phyloP scores from a whole-genome alignment of 805 yeast genomes.

The Candida sonorensis region DNA sequence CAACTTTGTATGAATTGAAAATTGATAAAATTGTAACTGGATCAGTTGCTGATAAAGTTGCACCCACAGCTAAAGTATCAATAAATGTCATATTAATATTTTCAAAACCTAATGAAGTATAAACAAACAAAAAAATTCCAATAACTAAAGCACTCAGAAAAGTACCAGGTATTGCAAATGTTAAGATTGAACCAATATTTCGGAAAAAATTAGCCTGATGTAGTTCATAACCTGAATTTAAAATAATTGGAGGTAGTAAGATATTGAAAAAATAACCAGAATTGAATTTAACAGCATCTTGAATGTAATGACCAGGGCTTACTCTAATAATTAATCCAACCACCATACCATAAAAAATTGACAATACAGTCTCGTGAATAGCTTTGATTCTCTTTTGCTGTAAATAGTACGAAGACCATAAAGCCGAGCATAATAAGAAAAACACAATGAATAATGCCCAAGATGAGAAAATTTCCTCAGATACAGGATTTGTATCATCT shows the following conservation, averaged over 20 bases:
- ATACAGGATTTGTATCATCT: constrained; percentile 72
- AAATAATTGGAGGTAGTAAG: constrained; percentile 88
- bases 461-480: constrained; percentile 92
- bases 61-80: constrained; percentile 97
- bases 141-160: constrained; percentile 85
- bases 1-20: constrained; percentile 96
- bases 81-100: constrained; percentile 85
- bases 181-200: constrained; percentile 82
- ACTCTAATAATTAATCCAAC: constrained; percentile 88
- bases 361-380: constrained; percentile 94
- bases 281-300: constrained; percentile 93
- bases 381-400: constrained; percentile 90
- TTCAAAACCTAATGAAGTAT: constrained; percentile 91
- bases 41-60: constrained; percentile 96
- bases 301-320: constrained; percentile 94
- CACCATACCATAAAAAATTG: constrained; percentile 94
- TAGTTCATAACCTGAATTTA: constrained; percentile 93
- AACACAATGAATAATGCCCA: constrained; percentile 94
- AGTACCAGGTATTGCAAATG: constrained; percentile 97
- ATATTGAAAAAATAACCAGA: constrained; percentile 92
- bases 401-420: constrained; percentile 91
- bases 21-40: constrained; percentile 96
- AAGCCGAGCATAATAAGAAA: constrained; percentile 73
- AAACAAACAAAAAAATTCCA: constrained; percentile 79
- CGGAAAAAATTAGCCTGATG: constrained; percentile 94